Evolutionary conservation across 192 early-diverging fungal genomes (phyloP), one percentile per base, ranked within the genome.

Genomic region (Coemansia sp.): DNA sequence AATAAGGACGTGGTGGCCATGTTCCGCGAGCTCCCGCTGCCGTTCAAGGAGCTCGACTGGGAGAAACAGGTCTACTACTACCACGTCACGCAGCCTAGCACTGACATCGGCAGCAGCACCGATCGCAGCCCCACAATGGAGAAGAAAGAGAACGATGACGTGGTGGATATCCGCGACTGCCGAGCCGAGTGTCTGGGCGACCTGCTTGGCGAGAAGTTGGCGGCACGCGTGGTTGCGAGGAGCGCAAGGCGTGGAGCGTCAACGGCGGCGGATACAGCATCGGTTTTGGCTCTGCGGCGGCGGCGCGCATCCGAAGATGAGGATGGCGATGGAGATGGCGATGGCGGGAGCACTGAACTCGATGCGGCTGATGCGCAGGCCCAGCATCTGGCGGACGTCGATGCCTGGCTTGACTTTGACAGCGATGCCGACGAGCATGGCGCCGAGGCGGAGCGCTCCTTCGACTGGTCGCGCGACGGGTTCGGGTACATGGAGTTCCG

Each of bases 401-500:
- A 42, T 1, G 68, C 57, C 40, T 75, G 69, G 78, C 46, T 81
- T 32, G 78, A 79, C 54, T 62, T 38, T 13, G 63, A 72, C 48
- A 49, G 60, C 20, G 69, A 68, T 41, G 61, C 43, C 20, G 59
- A 39, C 38, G 58, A 40, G 32, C 32, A 32, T 32, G 32, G 32
- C 13, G 66, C 61, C 41, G 65, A 67, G 14, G 59, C 32, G 4
- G 64, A 67, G 44, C 60, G 65, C 22, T 81, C 78, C 32, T 75
- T 75, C 14, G 49, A 80, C 61, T 75, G 78, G 78, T 71, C 78
- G 38, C 63, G 70, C 17, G 62, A 81, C 20, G 79, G 79, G 10
- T 81, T 81, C 14, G 79, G 79, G 43, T 76, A 81, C 55, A 76
- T 81, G 70, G 79, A 81, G 71, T 76, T 81, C 69, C 74, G 79